phyloP scores from a whole-genome alignment of 352 stramenopile genomes.

The Phytophthora ohioensis region DNA sequence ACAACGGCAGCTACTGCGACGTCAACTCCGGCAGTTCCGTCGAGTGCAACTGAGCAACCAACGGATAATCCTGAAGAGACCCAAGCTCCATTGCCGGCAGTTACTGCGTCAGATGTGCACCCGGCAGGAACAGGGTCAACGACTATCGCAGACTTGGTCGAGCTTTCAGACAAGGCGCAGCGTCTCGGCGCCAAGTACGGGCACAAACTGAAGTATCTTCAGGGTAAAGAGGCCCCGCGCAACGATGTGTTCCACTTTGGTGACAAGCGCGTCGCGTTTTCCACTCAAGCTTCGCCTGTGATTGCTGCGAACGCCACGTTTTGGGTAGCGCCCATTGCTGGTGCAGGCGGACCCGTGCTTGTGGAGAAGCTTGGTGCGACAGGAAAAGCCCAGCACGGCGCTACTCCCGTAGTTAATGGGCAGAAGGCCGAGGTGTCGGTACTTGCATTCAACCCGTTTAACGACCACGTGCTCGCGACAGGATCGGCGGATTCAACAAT shows the following conservation, averaged over 20 bases:
- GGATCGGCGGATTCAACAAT: slow-evolving; percentile 68
- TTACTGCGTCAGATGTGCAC: slow-evolving; percentile 15
- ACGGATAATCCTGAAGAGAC: slow-evolving; percentile 22
- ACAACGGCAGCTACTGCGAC: not conserved
- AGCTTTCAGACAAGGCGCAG: slow-evolving; percentile 71
- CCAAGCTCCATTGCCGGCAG: not conserved
- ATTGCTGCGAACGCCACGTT: slow-evolving; percentile 66
- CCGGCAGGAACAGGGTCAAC: not conserved
- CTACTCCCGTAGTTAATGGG: slow-evolving; percentile 61
- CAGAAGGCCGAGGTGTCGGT: slow-evolving; percentile 74
- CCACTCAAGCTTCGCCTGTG: slow-evolving; percentile 51
- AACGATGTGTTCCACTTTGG: slow-evolving; percentile 66
- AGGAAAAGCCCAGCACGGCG: slow-evolving; percentile 57
- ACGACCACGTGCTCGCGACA: slow-evolving; percentile 59
- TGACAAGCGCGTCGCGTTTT: slow-evolving; percentile 52
- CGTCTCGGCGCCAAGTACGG: slow-evolving; percentile 74
- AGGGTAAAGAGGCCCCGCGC: slow-evolving; percentile 65
- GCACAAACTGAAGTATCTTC: slow-evolving; percentile 87
- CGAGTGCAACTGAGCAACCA: slow-evolving; percentile 3
- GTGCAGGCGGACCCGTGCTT: slow-evolving; percentile 73
- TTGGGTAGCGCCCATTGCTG: slow-evolving; percentile 64
- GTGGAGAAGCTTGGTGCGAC: slow-evolving; percentile 52
- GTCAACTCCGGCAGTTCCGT: not conserved
- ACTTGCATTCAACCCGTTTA: slow-evolving; percentile 73
- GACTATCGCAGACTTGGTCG: slow-evolving; percentile 27